phyloP scores from a whole-genome alignment of 2,329 filamentous ascomycete species.

The Eurotiales sp. region DNA sequence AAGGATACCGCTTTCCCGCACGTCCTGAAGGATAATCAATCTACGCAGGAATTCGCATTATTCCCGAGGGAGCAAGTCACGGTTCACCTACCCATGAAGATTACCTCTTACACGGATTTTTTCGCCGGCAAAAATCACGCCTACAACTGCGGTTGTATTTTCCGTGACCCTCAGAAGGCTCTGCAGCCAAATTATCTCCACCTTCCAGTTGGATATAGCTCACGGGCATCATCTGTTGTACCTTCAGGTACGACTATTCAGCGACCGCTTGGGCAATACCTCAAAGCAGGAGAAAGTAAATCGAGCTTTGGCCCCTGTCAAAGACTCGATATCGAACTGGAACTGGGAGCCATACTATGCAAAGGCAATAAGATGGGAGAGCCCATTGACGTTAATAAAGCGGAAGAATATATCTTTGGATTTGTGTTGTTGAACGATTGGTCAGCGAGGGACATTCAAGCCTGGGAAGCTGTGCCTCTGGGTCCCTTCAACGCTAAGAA shows the following conservation, averaged over 20 bases:
- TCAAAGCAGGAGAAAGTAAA: too few species aligned
- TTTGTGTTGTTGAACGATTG: constrained; percentile 5
- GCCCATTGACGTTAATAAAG: background rate
- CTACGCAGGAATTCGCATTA: too few species aligned
- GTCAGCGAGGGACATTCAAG: constrained; percentile 3
- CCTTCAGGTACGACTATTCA: background rate
- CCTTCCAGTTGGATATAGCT: background rate
- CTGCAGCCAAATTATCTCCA: too few species aligned
- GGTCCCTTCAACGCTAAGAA: constrained; percentile 1
- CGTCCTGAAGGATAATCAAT: too few species aligned
- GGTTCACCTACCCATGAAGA: too few species aligned
- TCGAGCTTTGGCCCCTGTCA: background rate
- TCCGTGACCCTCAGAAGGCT: too few species aligned
- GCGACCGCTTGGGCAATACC: background rate
- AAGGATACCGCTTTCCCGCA: too few species aligned
- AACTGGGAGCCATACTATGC: background rate
- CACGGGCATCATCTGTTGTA: background rate
- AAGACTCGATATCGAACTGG: background rate
- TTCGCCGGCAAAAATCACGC: too few species aligned
- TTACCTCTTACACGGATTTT: too few species aligned
- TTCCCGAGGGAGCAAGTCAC: too few species aligned
- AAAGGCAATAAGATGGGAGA: background rate
- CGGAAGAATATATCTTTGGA: constrained; percentile 4
- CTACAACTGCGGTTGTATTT: too few species aligned
- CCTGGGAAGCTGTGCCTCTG: background rate